Percentiles rank a stretch among this genome's conserved stretches.
These are phyloP conservation scores for Penicillium cosmopolitanum DNA, from an alignment of 495 filamentous ascomycete genomes.

Conservation along the genomic window DNA sequence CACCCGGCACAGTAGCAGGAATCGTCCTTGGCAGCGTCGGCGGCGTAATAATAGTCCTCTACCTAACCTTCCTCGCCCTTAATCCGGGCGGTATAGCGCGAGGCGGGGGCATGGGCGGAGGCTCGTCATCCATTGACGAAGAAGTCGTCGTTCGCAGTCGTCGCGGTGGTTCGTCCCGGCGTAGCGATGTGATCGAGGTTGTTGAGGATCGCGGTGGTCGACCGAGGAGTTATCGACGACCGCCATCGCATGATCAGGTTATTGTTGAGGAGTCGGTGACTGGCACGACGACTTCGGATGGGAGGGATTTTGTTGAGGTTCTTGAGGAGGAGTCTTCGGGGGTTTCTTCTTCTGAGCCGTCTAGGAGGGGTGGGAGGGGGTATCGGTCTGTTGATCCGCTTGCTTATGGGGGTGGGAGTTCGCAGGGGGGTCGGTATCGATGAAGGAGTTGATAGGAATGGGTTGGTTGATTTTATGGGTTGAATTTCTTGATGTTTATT, in stretches of 20 bases:
- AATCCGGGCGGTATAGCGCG: slow-evolving; percentile 44
- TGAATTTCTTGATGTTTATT: background rate
- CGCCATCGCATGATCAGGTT: slow-evolving; percentile 26
- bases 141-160: slow-evolving; percentile 34
- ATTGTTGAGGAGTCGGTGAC: slow-evolving; percentile 36
- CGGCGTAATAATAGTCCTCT: slow-evolving; percentile 79
- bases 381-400: slow-evolving; percentile 31
- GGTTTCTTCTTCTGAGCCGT: slow-evolving; percentile 21
- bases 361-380: slow-evolving; percentile 27
- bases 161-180: slow-evolving; percentile 16
- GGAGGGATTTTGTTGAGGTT: slow-evolving; percentile 37
- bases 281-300: slow-evolving; percentile 25
- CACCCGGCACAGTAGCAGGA: slow-evolving; percentile 76
- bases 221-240: slow-evolving; percentile 29
- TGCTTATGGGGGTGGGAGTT: slow-evolving; percentile 38
- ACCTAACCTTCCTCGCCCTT: slow-evolving; percentile 71
- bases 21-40: slow-evolving; percentile 82
- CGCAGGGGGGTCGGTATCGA: slow-evolving; percentile 23
- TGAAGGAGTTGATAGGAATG: background rate
- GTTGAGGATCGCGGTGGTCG: slow-evolving; percentile 29
- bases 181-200: slow-evolving; percentile 28
- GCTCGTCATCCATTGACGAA: slow-evolving; percentile 28
- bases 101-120: slow-evolving; percentile 9
- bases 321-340: slow-evolving; percentile 36
- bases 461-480: background rate